These are phyloP conservation scores for Thelonectria discophora DNA, from an alignment of 2,329 filamentous ascomycete genomes.

Conservation along the genomic window DNA sequence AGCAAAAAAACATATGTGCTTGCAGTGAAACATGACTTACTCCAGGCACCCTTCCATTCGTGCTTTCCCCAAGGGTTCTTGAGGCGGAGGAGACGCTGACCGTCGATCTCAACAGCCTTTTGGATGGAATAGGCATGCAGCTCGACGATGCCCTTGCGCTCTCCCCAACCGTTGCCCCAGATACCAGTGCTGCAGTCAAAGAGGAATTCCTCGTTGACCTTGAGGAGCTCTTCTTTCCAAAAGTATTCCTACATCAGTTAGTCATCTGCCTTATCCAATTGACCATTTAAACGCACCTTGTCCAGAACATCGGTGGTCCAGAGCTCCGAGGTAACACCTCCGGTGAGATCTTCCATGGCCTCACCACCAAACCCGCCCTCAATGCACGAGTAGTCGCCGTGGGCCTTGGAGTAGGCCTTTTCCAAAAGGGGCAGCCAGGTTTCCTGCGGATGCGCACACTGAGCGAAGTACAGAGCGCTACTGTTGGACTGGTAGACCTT, in stretches of 20 bases:
- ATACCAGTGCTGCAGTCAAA: conserved; percentile 67
- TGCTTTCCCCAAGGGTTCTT: conserved; percentile 83
- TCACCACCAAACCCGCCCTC: conserved; percentile 74
- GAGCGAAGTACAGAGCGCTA: conserved; percentile 78
- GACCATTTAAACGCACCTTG: conserved; percentile 60
- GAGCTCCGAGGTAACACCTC: conserved; percentile 73
- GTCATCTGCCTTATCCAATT: neutral
- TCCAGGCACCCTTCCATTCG: conserved; percentile 85
- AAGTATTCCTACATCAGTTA: conserved; percentile 57
- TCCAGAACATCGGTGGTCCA: conserved; percentile 75
- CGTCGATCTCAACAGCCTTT: conserved; percentile 64
- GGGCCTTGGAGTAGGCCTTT: conserved; percentile 83
- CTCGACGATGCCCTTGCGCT: conserved; percentile 66
- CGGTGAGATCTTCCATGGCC: conserved; percentile 68
- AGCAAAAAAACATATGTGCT: conserved; percentile 15
- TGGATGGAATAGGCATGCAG: conserved; percentile 70
- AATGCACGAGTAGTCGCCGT: conserved; percentile 80
- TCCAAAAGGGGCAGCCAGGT: conserved; percentile 83
- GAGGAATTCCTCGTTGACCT: conserved; percentile 80
- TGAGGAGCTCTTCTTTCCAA: conserved; percentile 80
- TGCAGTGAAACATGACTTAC: conserved; percentile 40
- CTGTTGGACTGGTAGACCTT: conserved; percentile 78
- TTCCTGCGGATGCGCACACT: conserved; percentile 78
- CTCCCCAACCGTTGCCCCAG: conserved; percentile 44
- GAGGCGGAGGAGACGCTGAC: conserved; percentile 70